Evolutionary conservation across 2,329 filamentous ascomycete species (phyloP).

Genomic region (Berkeleyomyces basicola): DNA sequence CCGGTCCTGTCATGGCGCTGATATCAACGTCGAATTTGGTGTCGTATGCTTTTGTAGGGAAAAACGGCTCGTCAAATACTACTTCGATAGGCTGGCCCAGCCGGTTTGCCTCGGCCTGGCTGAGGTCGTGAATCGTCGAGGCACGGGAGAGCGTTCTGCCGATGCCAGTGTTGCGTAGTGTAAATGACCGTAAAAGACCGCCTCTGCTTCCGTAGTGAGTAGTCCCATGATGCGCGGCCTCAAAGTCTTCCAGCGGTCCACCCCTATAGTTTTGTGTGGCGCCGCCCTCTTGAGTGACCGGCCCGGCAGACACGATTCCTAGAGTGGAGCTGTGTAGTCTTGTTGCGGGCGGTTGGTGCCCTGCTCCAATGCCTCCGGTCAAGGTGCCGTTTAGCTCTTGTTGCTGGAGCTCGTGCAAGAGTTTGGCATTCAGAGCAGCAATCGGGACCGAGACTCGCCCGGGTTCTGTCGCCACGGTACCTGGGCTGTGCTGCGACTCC

Average conservation of each 20-base stretch:
- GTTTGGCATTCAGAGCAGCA: background rate
- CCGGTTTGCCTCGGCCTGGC: conserved; percentile 42
- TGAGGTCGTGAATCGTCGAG: conserved; percentile 32
- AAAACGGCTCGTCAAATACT: conserved; percentile 28
- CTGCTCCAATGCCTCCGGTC: conserved; percentile 41
- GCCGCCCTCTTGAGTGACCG: conserved; percentile 5
- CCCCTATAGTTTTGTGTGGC: background rate
- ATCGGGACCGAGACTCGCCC: background rate
- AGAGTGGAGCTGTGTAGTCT: conserved; percentile 35
- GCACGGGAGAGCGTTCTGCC: conserved; percentile 17
- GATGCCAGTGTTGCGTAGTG: conserved; percentile 17
- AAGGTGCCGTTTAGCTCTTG: conserved; percentile 38
- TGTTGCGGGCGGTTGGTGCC: conserved; percentile 29
- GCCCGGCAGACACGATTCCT: conserved; percentile 21
- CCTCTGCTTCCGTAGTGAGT: conserved; percentile 11
- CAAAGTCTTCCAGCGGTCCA: background rate
- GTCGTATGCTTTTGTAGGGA: background rate
- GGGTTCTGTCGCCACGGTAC: background rate
- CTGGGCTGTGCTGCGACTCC: background rate
- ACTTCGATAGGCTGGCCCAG: conserved; percentile 44
- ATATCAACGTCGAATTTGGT: conserved; percentile 28
- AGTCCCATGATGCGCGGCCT: background rate
- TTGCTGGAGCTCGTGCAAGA: conserved; percentile 23
- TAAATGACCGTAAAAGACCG: conserved; percentile 26
- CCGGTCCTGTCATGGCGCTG: conserved; percentile 32